Conservation (phyloP, 495 filamentous ascomycete genomes). For the Annulohypoxylon bovei region DNA sequence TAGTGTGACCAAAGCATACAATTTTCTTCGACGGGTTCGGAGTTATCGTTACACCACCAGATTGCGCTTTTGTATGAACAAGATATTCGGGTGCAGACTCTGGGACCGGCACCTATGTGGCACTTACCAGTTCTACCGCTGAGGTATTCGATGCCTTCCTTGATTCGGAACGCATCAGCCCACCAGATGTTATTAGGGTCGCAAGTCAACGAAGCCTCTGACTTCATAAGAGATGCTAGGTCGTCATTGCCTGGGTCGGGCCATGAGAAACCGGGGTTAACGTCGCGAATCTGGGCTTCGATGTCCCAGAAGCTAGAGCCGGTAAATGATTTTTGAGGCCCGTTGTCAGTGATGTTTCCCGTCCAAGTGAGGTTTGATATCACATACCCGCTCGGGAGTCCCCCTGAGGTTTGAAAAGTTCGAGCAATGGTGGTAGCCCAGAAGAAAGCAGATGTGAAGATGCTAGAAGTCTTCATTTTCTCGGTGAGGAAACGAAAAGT, state of each 20-base stretch:
- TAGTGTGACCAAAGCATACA: slow-evolving; percentile 12
- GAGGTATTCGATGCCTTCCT: slow-evolving; percentile 42
- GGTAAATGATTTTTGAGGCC: slow-evolving; percentile 16
- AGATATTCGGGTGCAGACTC: slow-evolving; percentile 39
- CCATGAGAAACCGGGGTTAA: slow-evolving; percentile 27
- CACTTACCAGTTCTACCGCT: slow-evolving; percentile 5
- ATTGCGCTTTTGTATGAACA: slow-evolving; percentile 44
- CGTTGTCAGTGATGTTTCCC: slow-evolving; percentile 15
- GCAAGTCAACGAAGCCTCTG: slow-evolving; percentile 1
- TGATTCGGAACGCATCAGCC: slow-evolving; percentile 29
- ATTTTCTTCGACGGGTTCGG: slow-evolving; percentile 11
- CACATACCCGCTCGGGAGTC: slow-evolving; percentile 8
- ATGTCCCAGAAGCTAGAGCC: slow-evolving; percentile 20
- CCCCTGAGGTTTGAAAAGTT: neutral
- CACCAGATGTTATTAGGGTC: slow-evolving; percentile 28
- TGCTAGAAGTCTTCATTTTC: slow-evolving; percentile 7
- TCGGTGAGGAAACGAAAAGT: neutral
- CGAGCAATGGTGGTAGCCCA: neutral
- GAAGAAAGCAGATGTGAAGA: neutral
- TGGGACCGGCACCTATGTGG: slow-evolving; percentile 35
- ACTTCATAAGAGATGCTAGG: neutral
- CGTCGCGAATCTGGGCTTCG: slow-evolving; percentile 24
- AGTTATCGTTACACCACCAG: slow-evolving; percentile 47
- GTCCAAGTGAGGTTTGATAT: slow-evolving; percentile 21
- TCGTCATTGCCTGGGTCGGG: too few relatives aligned